These are phyloP conservation scores for Scenedesmus sp. DNA, from an alignment of 163 green algal genomes.

Conservation along the genomic window DNA sequence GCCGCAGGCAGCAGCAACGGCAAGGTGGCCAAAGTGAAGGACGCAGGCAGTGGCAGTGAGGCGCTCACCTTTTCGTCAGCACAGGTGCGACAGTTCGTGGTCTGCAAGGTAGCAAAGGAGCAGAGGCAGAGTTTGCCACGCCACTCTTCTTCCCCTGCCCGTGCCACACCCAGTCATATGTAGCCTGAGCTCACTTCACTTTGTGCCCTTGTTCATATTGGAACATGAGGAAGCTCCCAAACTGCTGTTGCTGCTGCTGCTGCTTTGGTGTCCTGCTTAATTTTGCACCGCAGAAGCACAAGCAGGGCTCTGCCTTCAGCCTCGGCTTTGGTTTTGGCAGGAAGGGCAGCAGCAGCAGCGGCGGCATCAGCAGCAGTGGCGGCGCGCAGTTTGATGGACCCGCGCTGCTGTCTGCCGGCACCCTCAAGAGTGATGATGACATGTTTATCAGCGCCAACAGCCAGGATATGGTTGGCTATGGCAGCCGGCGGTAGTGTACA, in stretches of 20 bases:
- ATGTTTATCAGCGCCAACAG: neutral
- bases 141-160: no score
- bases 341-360: slow-evolving; percentile 2
- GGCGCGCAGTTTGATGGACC: neutral
- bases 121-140: no score
- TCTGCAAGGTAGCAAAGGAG: neutral
- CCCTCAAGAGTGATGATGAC: neutral
- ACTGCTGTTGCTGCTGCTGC: neutral
- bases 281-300: neutral
- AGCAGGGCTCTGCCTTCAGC: neutral
- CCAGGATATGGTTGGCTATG: slow-evolving; percentile 2
- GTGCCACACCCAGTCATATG: no score
- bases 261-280: neutral
- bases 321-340: neutral
- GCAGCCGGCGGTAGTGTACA: neutral
- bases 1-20: neutral
- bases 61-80: slow-evolving; percentile 17
- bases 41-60: neutral
- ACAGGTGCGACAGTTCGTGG: neutral
- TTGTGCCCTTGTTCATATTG: no score
- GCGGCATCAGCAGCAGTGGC: slow-evolving; percentile 4
- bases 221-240: no score
- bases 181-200: no score
- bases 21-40: slow-evolving; percentile 6
- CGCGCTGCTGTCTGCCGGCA: neutral